Base-by-base conservation (phyloP, 768 basidiomycete genomes). In the Tulasnella calospora region DNA sequence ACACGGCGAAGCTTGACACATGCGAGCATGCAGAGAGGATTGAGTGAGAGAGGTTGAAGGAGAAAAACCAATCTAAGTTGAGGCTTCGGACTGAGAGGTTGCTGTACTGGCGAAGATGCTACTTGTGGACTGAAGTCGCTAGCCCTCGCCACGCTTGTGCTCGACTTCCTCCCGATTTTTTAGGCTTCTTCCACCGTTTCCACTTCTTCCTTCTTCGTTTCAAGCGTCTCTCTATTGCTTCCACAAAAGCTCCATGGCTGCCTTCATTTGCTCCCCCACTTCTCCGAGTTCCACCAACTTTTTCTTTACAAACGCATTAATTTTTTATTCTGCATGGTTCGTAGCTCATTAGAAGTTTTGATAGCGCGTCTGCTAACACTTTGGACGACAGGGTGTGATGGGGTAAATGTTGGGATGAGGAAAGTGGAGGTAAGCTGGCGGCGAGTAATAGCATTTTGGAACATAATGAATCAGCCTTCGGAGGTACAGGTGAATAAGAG, bases 321-420 rank as follows among this genome's bases (percentile, higher is more conserved):
- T 38, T 44, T 78, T 70, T 15, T 40, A 15, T 27, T 72, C 69
- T 4, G 69, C 61, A 1, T 78, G 36, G 27, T 78, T 35, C 77
- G 30, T 30, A 71, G 41, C 21, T 78, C 77, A 5, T 78, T 70
- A 7, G 77, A 70, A 1, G 77, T 19, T 44, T 51, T 69, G 61
- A 72, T 71, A n/a, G 77, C 77, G n/a, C 47, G 44, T 44, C 46
- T 69, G 69, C 77, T 78, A 23, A 78, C 7, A 19, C 36, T 41
- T 17, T 70, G 69, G 69, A 78, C 72, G 35, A 78, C 71, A 3
- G 77, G 77, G 69, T 78, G 77, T 17, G 77, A 69, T 35, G 77
- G 71, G 15, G 77, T 78, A 46, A 78, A 78, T 7, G 77, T 70
- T 36, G 77, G 77, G 23, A 70, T 70, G 35, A 78, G 77, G 51